Base-by-base conservation (phyloP, 2,329 filamentous ascomycete species). In the Seiridium cupressi region DNA sequence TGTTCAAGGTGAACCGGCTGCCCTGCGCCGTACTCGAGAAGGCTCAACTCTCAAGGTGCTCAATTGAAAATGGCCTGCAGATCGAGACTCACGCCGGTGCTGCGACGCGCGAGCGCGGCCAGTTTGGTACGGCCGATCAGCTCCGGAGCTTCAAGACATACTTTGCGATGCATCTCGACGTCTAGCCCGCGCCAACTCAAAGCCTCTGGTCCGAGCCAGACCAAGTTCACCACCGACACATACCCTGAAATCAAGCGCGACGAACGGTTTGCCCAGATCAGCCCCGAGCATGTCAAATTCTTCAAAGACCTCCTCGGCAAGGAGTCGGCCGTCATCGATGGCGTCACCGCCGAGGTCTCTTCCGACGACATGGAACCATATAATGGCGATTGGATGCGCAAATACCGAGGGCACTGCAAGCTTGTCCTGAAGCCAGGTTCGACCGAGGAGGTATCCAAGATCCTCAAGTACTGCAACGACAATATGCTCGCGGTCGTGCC, bases 301-400 rank as follows among this genome's bases (percentile, higher is more conserved):
- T 97, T 99, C 82, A 88, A 89, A 73, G 80, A 86, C 26, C 77
- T 97, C n/a, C 83, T 99, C 40, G 91, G 92, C 59, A 84, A 85
- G 54, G 86, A 89, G 42, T 91, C 90, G 42, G 93, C 92, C 2
- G 82, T 97, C 56, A 86, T 98, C 62, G 93, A 97, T 72, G 92
- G 92, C 55, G 84, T 97, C 58, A 91, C 87, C 3, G 76, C 86
- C 66, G 87, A 93, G 74, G 87, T 78, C 36, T 73, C 87, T 11
- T 79, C 82, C 2, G 90, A 91, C 68, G 95, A 98, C 72, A 83
- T 98, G 65, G 92, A 95, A 73, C 85, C 91, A 6, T 99, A 93
- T 83, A 99, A 99, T 77, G 87, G 89, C 72, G 95, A 99, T 78
- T 99, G 96, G 95, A 97, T 99, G 93, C 89, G 91, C 76, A 99